Evolutionary conservation across 805 yeast genomes (phyloP).

Genomic region (Cyberlindnera saturnus): DNA sequence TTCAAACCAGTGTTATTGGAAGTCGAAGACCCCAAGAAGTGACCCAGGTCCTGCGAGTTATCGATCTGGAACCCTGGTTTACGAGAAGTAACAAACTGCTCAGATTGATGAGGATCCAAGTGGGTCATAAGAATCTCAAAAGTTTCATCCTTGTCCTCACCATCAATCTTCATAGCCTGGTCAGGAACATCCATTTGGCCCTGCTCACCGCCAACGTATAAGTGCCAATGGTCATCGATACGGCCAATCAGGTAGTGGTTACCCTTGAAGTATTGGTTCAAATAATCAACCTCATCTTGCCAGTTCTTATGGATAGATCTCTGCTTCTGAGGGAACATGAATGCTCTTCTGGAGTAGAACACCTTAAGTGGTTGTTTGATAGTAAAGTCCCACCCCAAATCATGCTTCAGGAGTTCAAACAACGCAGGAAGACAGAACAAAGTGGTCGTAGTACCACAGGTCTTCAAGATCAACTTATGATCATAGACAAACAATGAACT

Average conservation of each 20-base stretch:
- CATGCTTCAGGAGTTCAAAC: conserved; percentile 41
- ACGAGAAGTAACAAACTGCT: conserved; percentile 52
- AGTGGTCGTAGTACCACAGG: conserved; percentile 95
- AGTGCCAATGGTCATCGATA: conserved; percentile 80
- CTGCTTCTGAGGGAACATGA: conserved; percentile 89
- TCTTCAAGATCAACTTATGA: conserved; percentile 79
- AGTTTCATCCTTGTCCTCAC: conserved; percentile 50
- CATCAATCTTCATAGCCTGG: conserved; percentile 2
- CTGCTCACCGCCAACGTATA: conserved; percentile 55
- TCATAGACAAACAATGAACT: conserved; percentile 85
- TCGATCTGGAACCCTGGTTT: conserved; percentile 33
- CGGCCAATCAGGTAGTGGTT: conserved; percentile 76
- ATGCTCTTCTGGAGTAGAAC: conserved; percentile 86
- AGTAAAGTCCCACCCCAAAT: conserved; percentile 37
- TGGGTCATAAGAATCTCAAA: conserved; percentile 91
- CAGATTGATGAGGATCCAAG: conserved; percentile 49
- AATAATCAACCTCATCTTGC: conserved; percentile 69
- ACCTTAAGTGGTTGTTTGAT: conserved; percentile 48
- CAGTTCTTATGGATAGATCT: conserved; percentile 76
- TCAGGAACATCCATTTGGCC: background rate
- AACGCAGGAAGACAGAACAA: conserved; percentile 67
- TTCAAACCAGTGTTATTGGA: conserved; percentile 60
- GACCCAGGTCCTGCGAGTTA: conserved; percentile 69
- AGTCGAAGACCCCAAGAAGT: conserved; percentile 64
- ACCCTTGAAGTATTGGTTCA: conserved; percentile 64